phyloP scores from a whole-genome alignment of 257 asterid genomes.

The Solanum arcanum region DNA sequence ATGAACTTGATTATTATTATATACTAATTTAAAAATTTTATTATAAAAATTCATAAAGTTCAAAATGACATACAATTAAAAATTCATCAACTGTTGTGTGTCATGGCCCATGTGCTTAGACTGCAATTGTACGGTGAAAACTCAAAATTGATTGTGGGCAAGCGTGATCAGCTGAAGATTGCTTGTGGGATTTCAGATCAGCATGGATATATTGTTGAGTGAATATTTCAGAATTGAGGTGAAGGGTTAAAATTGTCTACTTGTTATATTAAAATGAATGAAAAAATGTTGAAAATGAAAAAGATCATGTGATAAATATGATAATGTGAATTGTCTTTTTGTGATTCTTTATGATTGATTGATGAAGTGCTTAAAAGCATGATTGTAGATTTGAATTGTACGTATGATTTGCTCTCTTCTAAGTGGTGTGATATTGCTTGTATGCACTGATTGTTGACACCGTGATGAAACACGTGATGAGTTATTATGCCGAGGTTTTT shows the following conservation, averaged over 20 bases:
- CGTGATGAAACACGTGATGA: background rate
- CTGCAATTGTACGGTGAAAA: background rate
- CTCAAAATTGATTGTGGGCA: background rate
- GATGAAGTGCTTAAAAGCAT: background rate
- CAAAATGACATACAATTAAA: background rate
- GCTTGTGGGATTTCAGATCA: conserved; percentile 19
- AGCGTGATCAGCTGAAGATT: conserved; percentile 40
- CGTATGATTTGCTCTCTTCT: background rate
- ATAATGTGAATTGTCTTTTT: background rate
- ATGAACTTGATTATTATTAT: background rate
- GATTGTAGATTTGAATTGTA: background rate
- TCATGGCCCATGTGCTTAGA: background rate
- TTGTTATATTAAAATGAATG: background rate
- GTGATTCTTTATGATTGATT: background rate
- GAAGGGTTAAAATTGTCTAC: background rate
- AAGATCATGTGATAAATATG: background rate
- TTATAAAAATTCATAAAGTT: background rate
- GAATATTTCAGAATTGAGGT: background rate
- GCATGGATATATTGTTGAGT: background rate
- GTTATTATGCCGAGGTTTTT: too few species aligned
- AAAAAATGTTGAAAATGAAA: too few species aligned
- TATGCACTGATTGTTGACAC: background rate
- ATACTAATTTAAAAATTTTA: background rate
- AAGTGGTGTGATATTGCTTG: background rate
- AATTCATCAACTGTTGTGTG: background rate